A percentile compares a stretch with the other conserved stretches of the same genome.
Conservation (phyloP, 371 early-diverging fungal genomes). For the Nosema muscidifuracis region DNA sequence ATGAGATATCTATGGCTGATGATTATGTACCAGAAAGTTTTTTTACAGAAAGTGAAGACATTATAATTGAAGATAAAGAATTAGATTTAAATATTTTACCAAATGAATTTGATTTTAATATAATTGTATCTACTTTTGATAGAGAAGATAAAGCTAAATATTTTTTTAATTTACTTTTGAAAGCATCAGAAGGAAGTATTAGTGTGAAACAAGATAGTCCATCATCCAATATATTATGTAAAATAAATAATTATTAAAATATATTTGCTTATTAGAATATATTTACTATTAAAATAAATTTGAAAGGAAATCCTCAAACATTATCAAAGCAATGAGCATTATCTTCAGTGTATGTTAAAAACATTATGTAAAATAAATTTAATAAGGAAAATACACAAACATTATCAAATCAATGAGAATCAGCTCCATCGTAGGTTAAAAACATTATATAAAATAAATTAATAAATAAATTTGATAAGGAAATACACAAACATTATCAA, state of each 20-base stretch:
- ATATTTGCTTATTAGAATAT: background rate
- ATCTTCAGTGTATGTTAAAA: too few relatives aligned
- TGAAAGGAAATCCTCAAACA: too few relatives aligned
- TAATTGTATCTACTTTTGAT: background rate
- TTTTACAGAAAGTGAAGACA: background rate
- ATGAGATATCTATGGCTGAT: constrained; percentile 4
- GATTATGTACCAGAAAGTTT: background rate
- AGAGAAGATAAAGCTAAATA: background rate
- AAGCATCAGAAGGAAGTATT: background rate
- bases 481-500: too few relatives aligned
- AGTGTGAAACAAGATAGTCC: background rate
- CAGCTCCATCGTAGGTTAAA: too few relatives aligned
- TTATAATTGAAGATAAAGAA: background rate
- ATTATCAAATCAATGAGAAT: too few relatives aligned
- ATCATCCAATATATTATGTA: background rate
- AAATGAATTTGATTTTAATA: background rate
- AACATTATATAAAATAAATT: too few relatives aligned
- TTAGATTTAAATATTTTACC: background rate
- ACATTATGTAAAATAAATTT: too few relatives aligned
- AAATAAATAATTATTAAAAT: background rate
- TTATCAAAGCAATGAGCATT: too few relatives aligned
- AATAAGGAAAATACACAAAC: too few relatives aligned
- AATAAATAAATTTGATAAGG: too few relatives aligned
- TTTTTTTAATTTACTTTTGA: background rate
- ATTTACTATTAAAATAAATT: too few relatives aligned